A percentile compares a stretch with the other conserved stretches of the same genome.
Evolutionary conservation across 768 basidiomycete genomes (phyloP).

Genomic region (Lentinula guzmanii): DNA sequence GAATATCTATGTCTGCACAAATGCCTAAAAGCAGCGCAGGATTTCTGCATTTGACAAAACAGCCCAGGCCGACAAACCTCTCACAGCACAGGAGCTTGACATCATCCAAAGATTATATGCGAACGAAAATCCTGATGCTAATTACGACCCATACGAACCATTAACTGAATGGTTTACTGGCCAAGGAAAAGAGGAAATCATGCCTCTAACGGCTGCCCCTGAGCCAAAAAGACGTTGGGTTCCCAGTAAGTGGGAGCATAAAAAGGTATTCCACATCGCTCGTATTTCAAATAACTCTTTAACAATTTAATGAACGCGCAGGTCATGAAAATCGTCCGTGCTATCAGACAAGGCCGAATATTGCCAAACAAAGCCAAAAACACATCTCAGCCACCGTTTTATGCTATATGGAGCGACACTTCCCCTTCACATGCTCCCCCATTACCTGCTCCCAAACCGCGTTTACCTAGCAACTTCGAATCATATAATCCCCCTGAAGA

Average conservation of each 20-base stretch:
- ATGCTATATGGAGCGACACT: constrained; percentile 84
- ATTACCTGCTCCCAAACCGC: constrained; percentile 87
- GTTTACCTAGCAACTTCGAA: constrained; percentile 88
- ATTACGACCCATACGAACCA: constrained; percentile 89
- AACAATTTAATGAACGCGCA: constrained; percentile 22
- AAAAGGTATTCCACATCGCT: constrained; percentile 64
- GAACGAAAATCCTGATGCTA: constrained; percentile 85
- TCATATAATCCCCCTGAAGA: constrained; percentile 99
- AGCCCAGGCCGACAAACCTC: constrained; percentile 75
- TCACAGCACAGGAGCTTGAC: constrained; percentile 88
- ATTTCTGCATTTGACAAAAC: constrained; percentile 91
- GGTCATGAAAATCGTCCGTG: constrained; percentile 99
- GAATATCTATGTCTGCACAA: not conserved
- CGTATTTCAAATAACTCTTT: not conserved
- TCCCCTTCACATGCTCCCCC: constrained; percentile 77
- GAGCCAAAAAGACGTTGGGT: constrained; percentile 97
- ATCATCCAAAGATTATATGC: constrained; percentile 89
- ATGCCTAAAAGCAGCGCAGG: constrained; percentile 37
- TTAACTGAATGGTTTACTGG: constrained; percentile 97
- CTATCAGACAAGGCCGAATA: constrained; percentile 94
- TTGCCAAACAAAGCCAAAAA: constrained; percentile 79
- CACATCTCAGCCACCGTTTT: constrained; percentile 61
- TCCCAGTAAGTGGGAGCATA: constrained; percentile 99
- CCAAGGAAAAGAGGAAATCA: constrained; percentile 88
- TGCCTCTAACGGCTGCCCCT: constrained; percentile 87